Conservation (phyloP, 768 basidiomycete genomes). For the Lyophyllum shimeji region DNA sequence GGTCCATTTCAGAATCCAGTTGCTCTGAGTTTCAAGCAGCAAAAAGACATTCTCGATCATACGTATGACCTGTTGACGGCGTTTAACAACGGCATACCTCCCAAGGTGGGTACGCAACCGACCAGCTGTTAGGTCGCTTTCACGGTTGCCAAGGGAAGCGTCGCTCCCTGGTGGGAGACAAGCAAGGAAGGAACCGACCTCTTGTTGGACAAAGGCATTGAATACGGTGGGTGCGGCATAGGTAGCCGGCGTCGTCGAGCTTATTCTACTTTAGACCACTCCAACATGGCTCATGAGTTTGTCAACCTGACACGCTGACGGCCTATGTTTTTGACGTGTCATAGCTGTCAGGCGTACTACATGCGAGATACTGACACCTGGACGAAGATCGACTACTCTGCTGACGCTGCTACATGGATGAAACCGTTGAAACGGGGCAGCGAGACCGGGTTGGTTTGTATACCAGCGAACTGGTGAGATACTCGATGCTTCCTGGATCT, state of each 20-base stretch:
- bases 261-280: slow-evolving; percentile 5
- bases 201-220: slow-evolving; percentile 68
- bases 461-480: slow-evolving; percentile 68
- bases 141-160: slow-evolving; percentile 40
- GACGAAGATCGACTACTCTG: slow-evolving; percentile 69
- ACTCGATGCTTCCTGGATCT: neutral
- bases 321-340: slow-evolving; percentile 7
- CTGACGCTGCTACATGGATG: slow-evolving; percentile 69
- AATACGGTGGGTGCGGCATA: slow-evolving; percentile 51
- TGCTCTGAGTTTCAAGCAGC: slow-evolving; percentile 61
- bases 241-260: neutral
- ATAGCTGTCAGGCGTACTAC: slow-evolving; percentile 63
- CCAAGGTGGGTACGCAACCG: slow-evolving; percentile 31
- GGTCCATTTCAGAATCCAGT: slow-evolving; percentile 48
- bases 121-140: neutral
- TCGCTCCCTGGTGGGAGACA: slow-evolving; percentile 83
- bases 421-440: slow-evolving; percentile 65
- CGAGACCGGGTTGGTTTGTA: slow-evolving; percentile 55
- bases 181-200: slow-evolving; percentile 65
- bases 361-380: slow-evolving; percentile 67
- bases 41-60: slow-evolving; percentile 68
- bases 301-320: slow-evolving; percentile 10
- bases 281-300: slow-evolving; percentile 18
- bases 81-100: slow-evolving; percentile 60
- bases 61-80: slow-evolving; percentile 64